These are phyloP conservation scores for Nicotiana sylvestris DNA, from an alignment of 257 asterid species.

Conservation along the genomic window DNA sequence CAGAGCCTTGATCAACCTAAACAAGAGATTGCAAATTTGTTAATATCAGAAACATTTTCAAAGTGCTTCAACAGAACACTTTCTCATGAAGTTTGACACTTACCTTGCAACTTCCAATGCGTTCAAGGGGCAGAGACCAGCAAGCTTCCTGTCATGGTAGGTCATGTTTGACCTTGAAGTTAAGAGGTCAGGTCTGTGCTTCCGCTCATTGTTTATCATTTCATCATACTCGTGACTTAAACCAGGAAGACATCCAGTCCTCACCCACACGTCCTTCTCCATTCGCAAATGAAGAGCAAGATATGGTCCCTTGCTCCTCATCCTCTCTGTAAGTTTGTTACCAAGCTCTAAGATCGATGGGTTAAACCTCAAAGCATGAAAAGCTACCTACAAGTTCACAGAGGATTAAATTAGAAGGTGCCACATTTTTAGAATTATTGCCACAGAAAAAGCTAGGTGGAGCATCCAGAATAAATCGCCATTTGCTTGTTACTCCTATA, in stretches of 20 bases:
- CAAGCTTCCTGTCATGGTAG: constrained; percentile 64
- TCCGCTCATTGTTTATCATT: constrained; percentile 65
- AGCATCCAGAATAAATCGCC: neutral
- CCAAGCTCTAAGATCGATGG: constrained; percentile 62
- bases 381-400: constrained; percentile 56
- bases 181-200: constrained; percentile 50
- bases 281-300: constrained; percentile 88
- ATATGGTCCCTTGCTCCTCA: constrained; percentile 81
- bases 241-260: constrained; percentile 92
- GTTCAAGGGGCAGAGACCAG: constrained; percentile 79
- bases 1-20: constrained; percentile 62
- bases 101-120: constrained; percentile 71
- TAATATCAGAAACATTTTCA: neutral
- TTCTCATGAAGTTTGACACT: neutral
- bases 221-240: constrained; percentile 49
- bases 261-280: constrained; percentile 95
- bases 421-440: neutral
- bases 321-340: constrained; percentile 57
- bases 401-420: neutral
- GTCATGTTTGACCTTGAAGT: constrained; percentile 86
- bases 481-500: neutral
- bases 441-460: neutral
- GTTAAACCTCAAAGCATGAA: constrained; percentile 69
- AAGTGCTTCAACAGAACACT: neutral
- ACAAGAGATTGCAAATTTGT: neutral